Evolutionary conservation across 2,329 filamentous ascomycete genomes (phyloP).

Genomic region (Ceratocystis huliohia): DNA sequence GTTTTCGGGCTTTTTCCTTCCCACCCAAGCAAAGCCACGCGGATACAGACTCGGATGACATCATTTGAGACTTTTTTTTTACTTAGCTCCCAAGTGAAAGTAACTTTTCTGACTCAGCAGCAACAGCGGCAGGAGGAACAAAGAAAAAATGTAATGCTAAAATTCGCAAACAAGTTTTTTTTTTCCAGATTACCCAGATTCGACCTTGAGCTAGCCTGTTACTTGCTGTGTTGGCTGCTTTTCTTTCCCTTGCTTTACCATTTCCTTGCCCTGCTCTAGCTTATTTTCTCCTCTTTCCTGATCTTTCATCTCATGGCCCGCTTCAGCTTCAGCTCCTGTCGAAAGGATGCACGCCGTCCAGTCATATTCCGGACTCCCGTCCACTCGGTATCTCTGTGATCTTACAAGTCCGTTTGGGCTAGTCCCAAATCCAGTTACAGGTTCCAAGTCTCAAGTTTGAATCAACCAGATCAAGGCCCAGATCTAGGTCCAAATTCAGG

Average conservation of each 20-base stretch:
- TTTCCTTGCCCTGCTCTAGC: neutral
- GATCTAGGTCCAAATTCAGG: neutral
- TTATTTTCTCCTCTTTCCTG: neutral
- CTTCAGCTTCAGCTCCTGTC: neutral
- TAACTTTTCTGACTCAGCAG: neutral
- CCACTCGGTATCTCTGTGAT: conserved; percentile 1
- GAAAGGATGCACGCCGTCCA: conserved; percentile 1
- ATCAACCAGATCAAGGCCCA: neutral
- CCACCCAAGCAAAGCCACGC: neutral
- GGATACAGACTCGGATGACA: neutral
- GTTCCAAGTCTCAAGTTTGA: neutral
- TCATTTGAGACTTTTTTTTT: neutral
- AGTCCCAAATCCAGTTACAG: neutral
- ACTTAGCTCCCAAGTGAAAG: neutral
- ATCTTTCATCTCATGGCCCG: neutral
- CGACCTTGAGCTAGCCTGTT: neutral
- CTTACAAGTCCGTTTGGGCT: conserved; percentile 3
- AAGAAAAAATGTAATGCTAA: neutral
- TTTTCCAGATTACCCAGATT: neutral
- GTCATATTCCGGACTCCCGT: conserved; percentile 3
- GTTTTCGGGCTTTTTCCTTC: conserved; percentile 1
- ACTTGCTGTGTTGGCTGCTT: neutral
- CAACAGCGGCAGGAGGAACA: neutral
- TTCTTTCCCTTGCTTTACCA: neutral
- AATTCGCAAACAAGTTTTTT: neutral